Conservation (phyloP, 2,329 filamentous ascomycete genomes). For the Aspergillus ochraceus region DNA sequence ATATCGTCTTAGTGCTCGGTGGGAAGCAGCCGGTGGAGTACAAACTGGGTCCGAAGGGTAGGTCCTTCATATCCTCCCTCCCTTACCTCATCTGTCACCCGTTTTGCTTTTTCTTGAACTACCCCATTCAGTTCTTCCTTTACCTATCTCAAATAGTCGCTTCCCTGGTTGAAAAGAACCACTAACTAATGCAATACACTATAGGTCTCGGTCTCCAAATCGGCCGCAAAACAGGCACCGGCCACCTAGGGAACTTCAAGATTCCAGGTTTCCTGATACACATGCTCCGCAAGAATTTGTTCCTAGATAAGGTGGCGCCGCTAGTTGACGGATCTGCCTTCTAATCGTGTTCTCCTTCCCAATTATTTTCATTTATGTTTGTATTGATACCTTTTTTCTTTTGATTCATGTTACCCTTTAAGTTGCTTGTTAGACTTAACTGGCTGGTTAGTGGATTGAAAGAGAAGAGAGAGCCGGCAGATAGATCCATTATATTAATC, state of each 20-base stretch:
- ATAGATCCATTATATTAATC: too few relatives aligned
- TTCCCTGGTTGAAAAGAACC: too few relatives aligned
- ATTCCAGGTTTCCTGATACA: neutral
- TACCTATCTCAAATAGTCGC: neutral
- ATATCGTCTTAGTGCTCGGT: neutral
- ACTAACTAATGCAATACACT: too few relatives aligned
- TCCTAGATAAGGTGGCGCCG: neutral
- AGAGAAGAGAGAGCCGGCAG: too few relatives aligned
- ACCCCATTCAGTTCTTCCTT: too few relatives aligned
- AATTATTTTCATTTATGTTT: rapidly evolving
- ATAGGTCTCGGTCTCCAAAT: neutral
- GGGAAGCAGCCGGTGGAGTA: neutral
- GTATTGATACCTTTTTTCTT: neutral
- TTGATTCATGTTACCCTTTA: too few relatives aligned
- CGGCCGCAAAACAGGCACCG: neutral
- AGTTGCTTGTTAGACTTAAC: too few relatives aligned
- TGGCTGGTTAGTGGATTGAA: too few relatives aligned
- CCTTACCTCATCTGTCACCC: too few relatives aligned
- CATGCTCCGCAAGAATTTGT: neutral
- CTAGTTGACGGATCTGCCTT: neutral
- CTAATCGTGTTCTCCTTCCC: neutral
- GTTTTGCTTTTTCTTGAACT: too few relatives aligned
- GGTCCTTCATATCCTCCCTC: neutral
- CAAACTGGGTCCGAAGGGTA: neutral
- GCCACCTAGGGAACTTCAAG: neutral